Base-by-base conservation (phyloP, 805 yeast species). In the Torulaspora quercuum region DNA sequence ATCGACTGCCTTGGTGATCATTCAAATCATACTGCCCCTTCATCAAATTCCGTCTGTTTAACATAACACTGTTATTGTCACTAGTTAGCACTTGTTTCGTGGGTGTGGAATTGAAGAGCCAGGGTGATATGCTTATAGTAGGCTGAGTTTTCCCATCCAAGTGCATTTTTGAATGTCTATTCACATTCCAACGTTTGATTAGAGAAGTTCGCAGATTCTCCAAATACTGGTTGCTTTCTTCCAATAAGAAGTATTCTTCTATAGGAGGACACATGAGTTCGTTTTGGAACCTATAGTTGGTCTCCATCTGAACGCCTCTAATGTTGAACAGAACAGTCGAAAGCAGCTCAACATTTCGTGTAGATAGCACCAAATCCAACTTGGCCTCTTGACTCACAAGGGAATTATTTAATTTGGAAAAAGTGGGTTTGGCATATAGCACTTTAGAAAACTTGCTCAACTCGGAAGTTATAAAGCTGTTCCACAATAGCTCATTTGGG, bases 391-490 rank as follows among this genome's bases (percentile, higher is more conserved):
- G 35, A 10, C 37, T 44, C 6, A 33, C 25, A 9, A 42, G 27
- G 3, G 46, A 33, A 11, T 35, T 39, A 8, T 25, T 33, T 11
- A 34, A 17, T 7, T 37, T 20, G 6, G 42, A 31, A 10, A 43
- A 41, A 18, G 45, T 44, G 5, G 52, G 47, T 20, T 35, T 42
- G 9, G 48, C 45, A 17, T 52, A 52, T 7, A 48, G 25, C 4
- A 52, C 41, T n/a, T 41, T 45, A 17, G 48, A 41, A 15, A 52
- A 33, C 23, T 27, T 42, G 20, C 37, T 37, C 10, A 52, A 30
- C 29, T 43, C 44, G 14, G 27, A 16, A 12, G 38, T 30, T 12
- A 46, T 31, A 10, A 25, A 18, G 11, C 27, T 26, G 15, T 35
- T 38, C 30, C 47, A 44, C 4, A 33, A 11, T 13, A 45, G 14